Evolutionary conservation across 2,329 filamentous ascomycete genomes (phyloP).

Genomic region (Colletotrichum lupini): DNA sequence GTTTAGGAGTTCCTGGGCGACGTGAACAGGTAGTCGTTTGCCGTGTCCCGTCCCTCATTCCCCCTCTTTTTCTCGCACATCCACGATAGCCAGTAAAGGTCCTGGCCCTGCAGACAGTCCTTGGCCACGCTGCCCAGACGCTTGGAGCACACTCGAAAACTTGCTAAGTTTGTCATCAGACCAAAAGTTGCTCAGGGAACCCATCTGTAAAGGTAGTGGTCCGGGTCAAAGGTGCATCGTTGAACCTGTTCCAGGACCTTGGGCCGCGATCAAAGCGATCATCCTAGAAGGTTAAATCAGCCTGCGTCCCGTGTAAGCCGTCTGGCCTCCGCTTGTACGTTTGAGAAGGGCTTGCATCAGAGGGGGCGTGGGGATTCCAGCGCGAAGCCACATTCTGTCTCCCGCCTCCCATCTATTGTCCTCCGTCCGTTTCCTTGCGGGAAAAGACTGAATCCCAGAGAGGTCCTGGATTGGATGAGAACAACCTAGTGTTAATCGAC

Average conservation of each 20-base stretch:
- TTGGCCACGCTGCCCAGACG: conserved; percentile 20
- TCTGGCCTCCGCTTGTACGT: conserved; percentile 1
- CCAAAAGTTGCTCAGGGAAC: conserved; percentile 16
- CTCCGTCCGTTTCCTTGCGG: conserved; percentile 24
- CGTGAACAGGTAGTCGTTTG: conserved; percentile 3
- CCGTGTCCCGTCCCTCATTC: conserved; percentile 1
- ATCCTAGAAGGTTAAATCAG: conserved; percentile 28
- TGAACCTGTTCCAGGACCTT: conserved; percentile 19
- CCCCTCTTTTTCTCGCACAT: conserved; percentile 13
- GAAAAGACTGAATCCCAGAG: background rate
- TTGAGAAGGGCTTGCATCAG: conserved; percentile 12
- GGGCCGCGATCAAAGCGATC: conserved; percentile 24
- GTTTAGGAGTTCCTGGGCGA: conserved; percentile 14
- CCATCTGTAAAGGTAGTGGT: conserved; percentile 11
- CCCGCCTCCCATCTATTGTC: conserved; percentile 21
- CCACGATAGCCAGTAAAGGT: conserved; percentile 3
- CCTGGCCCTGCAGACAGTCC: conserved; percentile 13
- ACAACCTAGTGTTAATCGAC: background rate
- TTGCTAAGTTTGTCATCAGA: conserved; percentile 22
- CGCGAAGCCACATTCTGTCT: conserved; percentile 21
- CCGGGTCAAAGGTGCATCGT: conserved; percentile 23
- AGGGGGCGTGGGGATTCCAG: background rate
- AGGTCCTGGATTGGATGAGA: conserved; percentile 22
- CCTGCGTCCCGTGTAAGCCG: conserved; percentile 17
- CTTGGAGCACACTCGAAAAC: conserved; percentile 7